phyloP scores from a whole-genome alignment of 305 asterid species.

The Solanum hybrid region DNA sequence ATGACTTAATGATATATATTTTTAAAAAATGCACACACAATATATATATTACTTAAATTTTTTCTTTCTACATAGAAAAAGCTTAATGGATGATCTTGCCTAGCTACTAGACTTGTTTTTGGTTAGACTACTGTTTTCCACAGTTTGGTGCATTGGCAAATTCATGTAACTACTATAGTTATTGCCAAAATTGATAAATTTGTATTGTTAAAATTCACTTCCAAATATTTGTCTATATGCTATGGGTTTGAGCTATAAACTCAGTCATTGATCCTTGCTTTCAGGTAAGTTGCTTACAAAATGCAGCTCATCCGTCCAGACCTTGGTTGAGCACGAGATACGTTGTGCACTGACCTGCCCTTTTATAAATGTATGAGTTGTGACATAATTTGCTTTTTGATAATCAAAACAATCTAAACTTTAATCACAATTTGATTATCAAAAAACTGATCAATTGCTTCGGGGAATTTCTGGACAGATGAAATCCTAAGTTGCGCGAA shows the following conservation, averaged over 20 bases:
- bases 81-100: background rate
- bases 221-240: background rate
- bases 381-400: background rate
- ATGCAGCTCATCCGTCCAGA: too few species aligned
- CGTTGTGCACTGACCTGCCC: background rate
- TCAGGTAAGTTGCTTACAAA: background rate
- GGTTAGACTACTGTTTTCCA: slow-evolving; percentile 26
- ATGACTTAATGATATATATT: background rate
- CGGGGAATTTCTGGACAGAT: background rate
- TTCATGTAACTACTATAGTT: slow-evolving; percentile 18
- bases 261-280: background rate
- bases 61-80: background rate
- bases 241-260: background rate
- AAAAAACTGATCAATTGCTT: background rate
- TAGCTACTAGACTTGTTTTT: background rate
- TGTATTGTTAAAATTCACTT: background rate
- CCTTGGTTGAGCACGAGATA: background rate
- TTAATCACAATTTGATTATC: background rate
- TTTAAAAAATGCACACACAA: too few species aligned
- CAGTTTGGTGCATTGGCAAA: slow-evolving; percentile 30
- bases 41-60: background rate
- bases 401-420: background rate
- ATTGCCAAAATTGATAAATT: background rate
- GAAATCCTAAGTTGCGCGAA: background rate
- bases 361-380: background rate